A percentile compares a stretch with the other conserved stretches of the same genome.
phyloP scores from a whole-genome alignment of 805 yeast species.

The Kazachstania bromeliacearum region DNA sequence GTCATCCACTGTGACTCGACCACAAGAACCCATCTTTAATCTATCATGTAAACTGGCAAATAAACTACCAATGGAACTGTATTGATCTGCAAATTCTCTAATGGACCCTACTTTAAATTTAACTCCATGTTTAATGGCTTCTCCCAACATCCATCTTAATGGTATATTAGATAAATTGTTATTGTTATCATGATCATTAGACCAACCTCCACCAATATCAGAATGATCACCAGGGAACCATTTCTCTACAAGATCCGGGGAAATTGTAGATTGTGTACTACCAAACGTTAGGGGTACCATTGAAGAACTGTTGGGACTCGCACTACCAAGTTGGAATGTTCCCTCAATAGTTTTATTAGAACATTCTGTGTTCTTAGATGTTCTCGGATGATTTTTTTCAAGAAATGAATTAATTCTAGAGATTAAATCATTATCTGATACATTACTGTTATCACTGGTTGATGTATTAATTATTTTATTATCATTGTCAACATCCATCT shows the following conservation, averaged over 20 bases:
- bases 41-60: constrained; percentile 46
- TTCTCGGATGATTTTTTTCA: neutral
- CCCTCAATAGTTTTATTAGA: constrained; percentile 8
- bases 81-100: constrained; percentile 32
- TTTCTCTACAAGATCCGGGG: constrained; percentile 34
- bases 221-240: constrained; percentile 68
- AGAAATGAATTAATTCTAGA: constrained; percentile 2
- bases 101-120: constrained; percentile 35
- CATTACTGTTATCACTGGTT: neutral
- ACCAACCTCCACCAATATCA: constrained; percentile 65
- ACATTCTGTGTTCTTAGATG: constrained; percentile 2
- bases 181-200: constrained; percentile 34
- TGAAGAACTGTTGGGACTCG: neutral
- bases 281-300: neutral
- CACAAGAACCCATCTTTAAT: constrained; percentile 16
- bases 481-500: neutral
- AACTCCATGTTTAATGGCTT: constrained; percentile 44
- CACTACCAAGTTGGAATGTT: constrained; percentile 2
- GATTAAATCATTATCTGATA: constrained; percentile 1
- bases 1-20: neutral
- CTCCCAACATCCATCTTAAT: constrained; percentile 52
- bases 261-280: constrained; percentile 6
- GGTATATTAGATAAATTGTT: constrained; percentile 40
- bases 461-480: neutral
- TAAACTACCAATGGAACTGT: constrained; percentile 34